Evolutionary conservation across 169 alveolate species (phyloP), one percentile per base, ranked within the genome.

Genomic region (Eimeria sp.): DNA sequence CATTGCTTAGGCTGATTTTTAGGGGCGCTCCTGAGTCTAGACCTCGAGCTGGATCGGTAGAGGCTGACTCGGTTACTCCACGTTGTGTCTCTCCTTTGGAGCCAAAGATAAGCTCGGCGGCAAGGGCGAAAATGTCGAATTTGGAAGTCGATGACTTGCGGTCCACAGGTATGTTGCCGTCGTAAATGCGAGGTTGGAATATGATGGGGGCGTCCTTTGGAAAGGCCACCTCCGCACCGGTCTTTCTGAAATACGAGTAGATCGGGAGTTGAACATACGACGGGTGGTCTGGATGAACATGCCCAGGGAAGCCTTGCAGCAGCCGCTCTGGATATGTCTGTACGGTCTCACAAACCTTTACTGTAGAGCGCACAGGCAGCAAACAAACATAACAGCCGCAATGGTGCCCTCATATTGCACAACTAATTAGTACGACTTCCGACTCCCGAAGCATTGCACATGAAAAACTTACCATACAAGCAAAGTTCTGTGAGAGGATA

Each of bases 281-380:
- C 7, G 93, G 93, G 80, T 63, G 76, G 93, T 86, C 93, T 2
- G 93, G 93, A 43, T 86, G 80, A n/a, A 86, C 93, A 25, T 86
- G 93, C 25, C 49, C 43, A 30, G 82, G 82, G 22, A 58, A 86
- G 34, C 93, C 93, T 86, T 86, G 80, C 82, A 86, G 25, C 61
- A 86, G 80, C 45, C 93, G 76, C 80, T 58, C 93, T 27, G 93
- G 93, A 43, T 86, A 86, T n/a, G 27, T 86, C 65, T 58, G 82
- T n/a, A 34, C 93, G 51, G 93, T 61, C 63, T 63, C 76, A 27
- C 82, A 63, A n/a, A 34, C 80, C 82, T 63, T 86, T 22, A 63
- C 93, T 86, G 61, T 40, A 63, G 10, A 51, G 43, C 63, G 20
- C 67, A 63, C 43, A 30, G 80, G 63, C 82, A 61, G 30, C 11